A percentile compares a stretch with the other conserved stretches of the same genome.
phyloP scores from a whole-genome alignment of 305 asterid species.

The Fraxinus nigra region DNA sequence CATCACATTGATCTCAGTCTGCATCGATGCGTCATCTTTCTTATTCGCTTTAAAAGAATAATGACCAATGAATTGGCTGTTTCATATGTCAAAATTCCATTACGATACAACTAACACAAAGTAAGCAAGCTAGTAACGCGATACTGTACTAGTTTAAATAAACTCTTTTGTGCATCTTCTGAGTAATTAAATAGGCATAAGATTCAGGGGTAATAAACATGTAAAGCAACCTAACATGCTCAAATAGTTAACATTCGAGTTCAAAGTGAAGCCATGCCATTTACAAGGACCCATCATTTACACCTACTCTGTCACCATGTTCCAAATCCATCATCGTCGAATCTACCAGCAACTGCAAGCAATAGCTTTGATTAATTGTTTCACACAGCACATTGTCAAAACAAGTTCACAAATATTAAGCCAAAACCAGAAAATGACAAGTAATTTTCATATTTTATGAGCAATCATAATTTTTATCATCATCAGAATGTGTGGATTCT shows the following conservation, averaged over 20 bases:
- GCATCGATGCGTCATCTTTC: neutral
- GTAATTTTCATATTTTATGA: neutral
- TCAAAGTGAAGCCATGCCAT: neutral
- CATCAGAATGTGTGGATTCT: neutral
- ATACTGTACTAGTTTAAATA: neutral
- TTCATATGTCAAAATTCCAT: neutral
- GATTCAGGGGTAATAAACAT: neutral
- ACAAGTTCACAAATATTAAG: neutral
- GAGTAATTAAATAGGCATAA: neutral
- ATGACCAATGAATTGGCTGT: neutral
- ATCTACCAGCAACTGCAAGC: slow-evolving; percentile 6
- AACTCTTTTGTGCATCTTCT: neutral
- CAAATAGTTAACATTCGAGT: neutral
- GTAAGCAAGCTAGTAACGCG: neutral
- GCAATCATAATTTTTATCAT: neutral
- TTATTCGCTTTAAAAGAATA: neutral
- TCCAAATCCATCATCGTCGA: slow-evolving; percentile 4
- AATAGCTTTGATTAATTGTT: neutral
- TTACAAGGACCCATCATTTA: neutral
- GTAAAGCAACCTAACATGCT: neutral
- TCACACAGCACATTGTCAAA: neutral
- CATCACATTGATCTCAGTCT: neutral
- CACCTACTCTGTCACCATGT: slow-evolving; percentile 7
- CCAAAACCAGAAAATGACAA: neutral
- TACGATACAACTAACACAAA: neutral